These are phyloP conservation scores for Clarireedia hainanense DNA, from an alignment of 2,329 filamentous ascomycete species.

Conservation along the genomic window DNA sequence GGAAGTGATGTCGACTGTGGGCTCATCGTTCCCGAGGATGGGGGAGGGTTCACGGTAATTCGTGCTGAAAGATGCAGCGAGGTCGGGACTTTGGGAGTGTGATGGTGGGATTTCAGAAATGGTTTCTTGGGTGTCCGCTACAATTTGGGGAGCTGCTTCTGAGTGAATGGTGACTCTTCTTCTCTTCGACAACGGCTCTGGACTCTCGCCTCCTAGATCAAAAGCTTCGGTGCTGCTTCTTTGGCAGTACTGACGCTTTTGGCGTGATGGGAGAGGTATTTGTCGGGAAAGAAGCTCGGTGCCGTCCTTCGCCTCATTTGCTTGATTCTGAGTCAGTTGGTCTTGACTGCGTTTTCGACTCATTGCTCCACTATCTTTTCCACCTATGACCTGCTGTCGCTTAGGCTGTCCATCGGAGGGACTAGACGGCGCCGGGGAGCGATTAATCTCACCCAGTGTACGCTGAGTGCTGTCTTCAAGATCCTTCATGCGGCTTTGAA, in stretches of 20 bases:
- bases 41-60: slow-evolving; percentile 1
- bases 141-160: too few species aligned
- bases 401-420: neutral
- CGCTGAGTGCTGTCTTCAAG: neutral
- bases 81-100: neutral
- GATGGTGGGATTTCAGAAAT: neutral
- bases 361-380: neutral
- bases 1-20: neutral
- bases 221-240: too few species aligned
- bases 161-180: too few species aligned
- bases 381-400: neutral
- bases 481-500: neutral
- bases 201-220: too few species aligned
- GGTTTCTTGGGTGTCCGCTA: neutral
- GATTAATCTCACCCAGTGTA: neutral
- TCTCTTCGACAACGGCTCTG: too few species aligned
- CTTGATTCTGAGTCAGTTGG: neutral
- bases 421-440: neutral
- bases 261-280: too few species aligned
- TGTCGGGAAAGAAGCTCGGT: too few species aligned
- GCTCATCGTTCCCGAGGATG: slow-evolving; percentile 1
- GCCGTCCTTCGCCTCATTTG: too few species aligned
- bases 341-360: neutral
- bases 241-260: too few species aligned
- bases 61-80: neutral